A percentile compares a stretch with the other conserved stretches of the same genome.
These are phyloP conservation scores for Chrysochromulina tobinii DNA, from an alignment of 78 protist genomes.

Conservation along the genomic window DNA sequence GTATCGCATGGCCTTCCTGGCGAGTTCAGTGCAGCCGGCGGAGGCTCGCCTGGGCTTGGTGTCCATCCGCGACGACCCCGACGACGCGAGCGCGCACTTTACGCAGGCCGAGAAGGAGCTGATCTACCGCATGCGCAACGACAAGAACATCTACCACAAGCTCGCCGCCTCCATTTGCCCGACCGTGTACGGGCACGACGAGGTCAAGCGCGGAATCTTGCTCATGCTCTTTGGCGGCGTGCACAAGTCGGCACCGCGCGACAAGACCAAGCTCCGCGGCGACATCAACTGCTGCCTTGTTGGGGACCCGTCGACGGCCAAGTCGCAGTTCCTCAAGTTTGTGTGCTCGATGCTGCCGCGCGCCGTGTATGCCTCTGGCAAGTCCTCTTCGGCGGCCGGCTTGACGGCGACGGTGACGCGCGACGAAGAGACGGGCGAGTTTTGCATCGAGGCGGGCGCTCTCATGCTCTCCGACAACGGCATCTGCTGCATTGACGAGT, in stretches of 20 bases:
- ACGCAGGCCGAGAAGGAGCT: background rate
- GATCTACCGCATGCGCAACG: conserved; percentile 53
- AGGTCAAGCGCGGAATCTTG: conserved; percentile 92
- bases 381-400: conserved; percentile 74
- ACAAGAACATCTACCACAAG: conserved; percentile 48
- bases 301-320: conserved; percentile 99
- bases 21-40: conserved; percentile 36
- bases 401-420: conserved; percentile 95
- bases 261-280: conserved; percentile 87
- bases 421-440: conserved; percentile 98
- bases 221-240: conserved; percentile 98
- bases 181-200: conserved; percentile 85
- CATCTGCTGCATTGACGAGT: conserved; percentile 99
- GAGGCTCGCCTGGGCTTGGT: background rate
- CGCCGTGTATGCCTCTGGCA: conserved; percentile 94
- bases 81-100: background rate
- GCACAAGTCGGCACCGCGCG: conserved; percentile 79
- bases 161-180: conserved; percentile 81
- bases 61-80: conserved; percentile 19
- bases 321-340: conserved; percentile 96
- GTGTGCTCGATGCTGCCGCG: conserved; percentile 91
- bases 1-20: conserved; percentile 89
- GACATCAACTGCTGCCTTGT: conserved; percentile 97
- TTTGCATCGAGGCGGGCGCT: conserved; percentile 99
- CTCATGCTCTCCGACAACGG: conserved; percentile 99